Percentiles rank a stretch among this genome's conserved stretches.
These are phyloP conservation scores for Phellinidium pouzarii DNA, from an alignment of 1,284 basidiomycete genomes.

Conservation along the genomic window DNA sequence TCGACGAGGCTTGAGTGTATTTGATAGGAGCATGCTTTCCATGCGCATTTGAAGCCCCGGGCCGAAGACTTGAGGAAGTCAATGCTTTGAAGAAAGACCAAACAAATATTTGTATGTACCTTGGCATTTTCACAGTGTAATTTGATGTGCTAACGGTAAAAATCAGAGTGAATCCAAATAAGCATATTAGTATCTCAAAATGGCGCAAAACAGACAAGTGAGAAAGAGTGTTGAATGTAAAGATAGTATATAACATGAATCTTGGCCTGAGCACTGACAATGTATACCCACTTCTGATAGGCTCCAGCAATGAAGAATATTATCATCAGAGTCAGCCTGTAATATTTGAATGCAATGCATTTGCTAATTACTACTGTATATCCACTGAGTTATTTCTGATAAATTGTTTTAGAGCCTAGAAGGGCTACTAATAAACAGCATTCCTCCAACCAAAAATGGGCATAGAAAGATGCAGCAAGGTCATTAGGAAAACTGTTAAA, in stretches of 20 bases:
- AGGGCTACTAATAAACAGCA: background rate
- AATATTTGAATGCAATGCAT: too few species aligned
- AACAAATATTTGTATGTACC: background rate
- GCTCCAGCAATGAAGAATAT: too few species aligned
- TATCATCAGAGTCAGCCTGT: too few species aligned
- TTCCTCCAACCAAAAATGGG: background rate
- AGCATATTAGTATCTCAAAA: background rate
- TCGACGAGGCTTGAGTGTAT: constrained; percentile 19
- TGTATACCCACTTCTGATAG: too few species aligned
- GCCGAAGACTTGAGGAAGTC: background rate
- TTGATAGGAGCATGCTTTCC: constrained; percentile 21
- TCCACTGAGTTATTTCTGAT: background rate
- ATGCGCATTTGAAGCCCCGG: constrained; percentile 18
- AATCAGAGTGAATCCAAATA: background rate
- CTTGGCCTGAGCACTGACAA: too few species aligned
- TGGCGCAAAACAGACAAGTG: background rate
- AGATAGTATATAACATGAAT: too few species aligned
- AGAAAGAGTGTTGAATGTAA: background rate
- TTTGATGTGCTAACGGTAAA: background rate
- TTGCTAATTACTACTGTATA: background rate
- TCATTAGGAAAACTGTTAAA: background rate
- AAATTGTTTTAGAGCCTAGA: background rate
- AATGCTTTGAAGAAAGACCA: background rate
- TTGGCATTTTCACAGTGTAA: background rate
- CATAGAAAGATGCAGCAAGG: background rate